Percentiles rank a stretch among this genome's conserved stretches.
These are phyloP conservation scores for Ogataea pilisensis DNA, from an alignment of 805 yeast genomes.

Conservation along the genomic window DNA sequence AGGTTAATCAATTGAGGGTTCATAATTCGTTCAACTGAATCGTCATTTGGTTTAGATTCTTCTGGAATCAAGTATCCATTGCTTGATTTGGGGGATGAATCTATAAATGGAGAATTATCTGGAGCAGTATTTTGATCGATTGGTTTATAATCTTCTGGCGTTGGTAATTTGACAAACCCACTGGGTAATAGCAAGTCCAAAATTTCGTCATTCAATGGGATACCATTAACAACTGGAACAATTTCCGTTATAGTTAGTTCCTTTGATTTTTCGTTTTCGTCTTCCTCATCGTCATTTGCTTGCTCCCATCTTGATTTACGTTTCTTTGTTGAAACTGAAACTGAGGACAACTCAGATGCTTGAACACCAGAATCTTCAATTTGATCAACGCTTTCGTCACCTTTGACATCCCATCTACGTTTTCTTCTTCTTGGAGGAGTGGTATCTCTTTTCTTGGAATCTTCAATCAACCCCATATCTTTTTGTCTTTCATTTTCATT, in stretches of 20 bases:
- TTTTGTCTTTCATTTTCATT: slow-evolving; percentile 18
- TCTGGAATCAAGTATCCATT: slow-evolving; percentile 53
- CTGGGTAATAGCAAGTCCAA: slow-evolving; percentile 48
- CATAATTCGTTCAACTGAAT: neutral
- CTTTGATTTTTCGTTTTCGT: slow-evolving; percentile 13
- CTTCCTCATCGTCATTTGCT: slow-evolving; percentile 14
- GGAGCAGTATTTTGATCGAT: slow-evolving; percentile 28
- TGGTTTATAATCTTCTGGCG: slow-evolving; percentile 44
- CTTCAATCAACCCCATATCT: too few relatives aligned
- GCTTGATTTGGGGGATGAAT: slow-evolving; percentile 19
- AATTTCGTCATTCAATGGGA: slow-evolving; percentile 40
- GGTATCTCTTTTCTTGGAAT: slow-evolving; percentile 13
- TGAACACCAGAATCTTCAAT: too few relatives aligned
- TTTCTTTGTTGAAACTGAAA: slow-evolving; percentile 3
- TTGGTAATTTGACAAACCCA: slow-evolving; percentile 42
- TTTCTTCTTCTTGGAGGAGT: slow-evolving; percentile 25
- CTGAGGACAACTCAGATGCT: slow-evolving; percentile 8
- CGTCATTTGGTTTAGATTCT: neutral
- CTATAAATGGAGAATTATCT: slow-evolving; percentile 27
- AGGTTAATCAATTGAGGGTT: slow-evolving; percentile 42
- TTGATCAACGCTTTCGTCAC: slow-evolving; percentile 27
- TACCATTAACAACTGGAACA: slow-evolving; percentile 30
- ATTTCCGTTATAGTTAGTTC: neutral
- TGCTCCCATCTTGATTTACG: slow-evolving; percentile 27
- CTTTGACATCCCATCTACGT: slow-evolving; percentile 44